Evolutionary conservation across 305 asterid species (phyloP).

Genomic region (Fraxinus nigra): DNA sequence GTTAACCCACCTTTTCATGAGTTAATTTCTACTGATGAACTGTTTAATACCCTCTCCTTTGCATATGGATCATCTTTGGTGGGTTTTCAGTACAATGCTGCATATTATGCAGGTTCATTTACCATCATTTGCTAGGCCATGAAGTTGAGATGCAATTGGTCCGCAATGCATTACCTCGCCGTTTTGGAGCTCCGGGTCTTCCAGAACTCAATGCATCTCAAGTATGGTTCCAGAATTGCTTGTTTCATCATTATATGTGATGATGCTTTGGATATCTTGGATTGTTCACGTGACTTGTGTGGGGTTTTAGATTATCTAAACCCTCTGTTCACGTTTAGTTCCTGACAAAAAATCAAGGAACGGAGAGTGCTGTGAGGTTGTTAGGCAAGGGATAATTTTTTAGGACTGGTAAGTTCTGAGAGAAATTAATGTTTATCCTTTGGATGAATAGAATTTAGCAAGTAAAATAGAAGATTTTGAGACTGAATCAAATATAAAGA

Average conservation of each 20-base stretch:
- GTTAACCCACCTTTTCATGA: constrained; percentile 2
- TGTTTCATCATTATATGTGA: not conserved
- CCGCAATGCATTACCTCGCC: constrained; percentile 89
- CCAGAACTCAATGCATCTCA: constrained; percentile 99
- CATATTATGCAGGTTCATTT: constrained; percentile 66
- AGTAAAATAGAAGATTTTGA: not conserved
- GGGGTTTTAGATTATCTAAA: not conserved
- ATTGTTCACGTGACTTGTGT: not conserved
- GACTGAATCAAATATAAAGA: not conserved
- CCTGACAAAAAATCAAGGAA: constrained; percentile 9
- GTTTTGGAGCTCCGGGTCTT: constrained; percentile 99
- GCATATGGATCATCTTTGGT: not conserved
- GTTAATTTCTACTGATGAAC: not conserved
- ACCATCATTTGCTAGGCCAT: constrained; percentile 95
- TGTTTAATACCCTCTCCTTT: constrained; percentile 1
- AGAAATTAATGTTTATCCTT: not conserved
- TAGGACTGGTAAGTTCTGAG: not conserved
- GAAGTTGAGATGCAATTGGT: constrained; percentile 99
- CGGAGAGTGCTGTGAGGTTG: not conserved
- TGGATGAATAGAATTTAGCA: not conserved
- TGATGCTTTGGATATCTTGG: not conserved
- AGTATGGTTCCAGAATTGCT: constrained; percentile 38
- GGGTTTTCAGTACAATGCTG: constrained; percentile 6
- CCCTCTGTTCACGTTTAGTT: constrained; percentile 5
- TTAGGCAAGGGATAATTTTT: not conserved